Percentiles rank a stretch among this genome's conserved stretches.
Conservation (phyloP, 2,329 filamentous ascomycete species). For the Microcera coccophila region DNA sequence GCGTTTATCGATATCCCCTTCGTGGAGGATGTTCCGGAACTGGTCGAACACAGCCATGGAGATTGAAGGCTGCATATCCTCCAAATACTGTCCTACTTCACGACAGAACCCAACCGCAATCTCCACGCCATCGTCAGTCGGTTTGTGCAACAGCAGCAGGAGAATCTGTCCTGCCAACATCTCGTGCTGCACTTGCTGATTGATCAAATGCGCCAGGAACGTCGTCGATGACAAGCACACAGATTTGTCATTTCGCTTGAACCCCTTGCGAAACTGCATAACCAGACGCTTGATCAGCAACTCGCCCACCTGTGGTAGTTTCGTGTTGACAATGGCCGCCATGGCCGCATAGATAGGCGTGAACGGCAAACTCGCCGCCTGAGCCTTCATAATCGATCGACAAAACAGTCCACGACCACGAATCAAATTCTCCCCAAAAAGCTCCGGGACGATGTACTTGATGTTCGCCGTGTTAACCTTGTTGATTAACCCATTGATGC, state of each 20-base stretch:
- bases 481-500: constrained; percentile 97
- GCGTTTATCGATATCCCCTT: constrained; percentile 94
- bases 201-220: constrained; percentile 92
- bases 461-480: constrained; percentile 98
- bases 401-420: constrained; percentile 90
- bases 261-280: constrained; percentile 91
- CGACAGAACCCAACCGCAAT: constrained; percentile 91
- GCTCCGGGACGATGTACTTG: constrained; percentile 92
- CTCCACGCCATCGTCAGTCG: constrained; percentile 95
- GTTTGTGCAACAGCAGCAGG: constrained; percentile 86
- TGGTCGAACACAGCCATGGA: constrained; percentile 91
- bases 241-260: constrained; percentile 93
- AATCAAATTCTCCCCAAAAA: constrained; percentile 91
- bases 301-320: constrained; percentile 91
- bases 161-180: constrained; percentile 91
- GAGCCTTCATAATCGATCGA: constrained; percentile 96
- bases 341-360: constrained; percentile 95
- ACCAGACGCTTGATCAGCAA: constrained; percentile 80
- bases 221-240: constrained; percentile 91
- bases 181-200: constrained; percentile 93
- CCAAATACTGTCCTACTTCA: constrained; percentile 89
- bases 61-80: constrained; percentile 90
- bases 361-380: constrained; percentile 91
- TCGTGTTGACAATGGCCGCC: constrained; percentile 95
- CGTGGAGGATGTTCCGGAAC: constrained; percentile 90